Conservation (phyloP, 805 yeast species). For the Cyberlindnera mycetangii region DNA sequence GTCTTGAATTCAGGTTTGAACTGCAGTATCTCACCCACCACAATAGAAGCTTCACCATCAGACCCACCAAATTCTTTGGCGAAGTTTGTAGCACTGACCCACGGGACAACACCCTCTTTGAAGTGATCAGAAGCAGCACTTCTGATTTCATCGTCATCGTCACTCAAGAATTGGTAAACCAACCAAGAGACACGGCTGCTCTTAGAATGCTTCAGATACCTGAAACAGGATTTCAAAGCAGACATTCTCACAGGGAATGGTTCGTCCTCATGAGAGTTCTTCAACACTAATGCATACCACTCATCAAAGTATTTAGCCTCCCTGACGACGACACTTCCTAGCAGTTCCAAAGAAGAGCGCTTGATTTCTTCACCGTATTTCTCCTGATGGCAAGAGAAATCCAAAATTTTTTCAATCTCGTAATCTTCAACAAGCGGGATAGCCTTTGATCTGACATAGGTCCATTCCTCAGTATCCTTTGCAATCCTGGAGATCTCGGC, state of each 20-base stretch:
- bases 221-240: constrained; percentile 41
- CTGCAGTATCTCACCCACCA: constrained; percentile 15
- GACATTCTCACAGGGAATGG: constrained; percentile 46
- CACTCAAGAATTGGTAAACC: constrained; percentile 44
- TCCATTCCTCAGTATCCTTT: constrained; percentile 34
- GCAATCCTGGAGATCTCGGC: constrained; percentile 23
- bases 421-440: constrained; percentile 23
- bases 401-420: constrained; percentile 26
- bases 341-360: constrained; percentile 46
- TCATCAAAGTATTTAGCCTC: constrained; percentile 29
- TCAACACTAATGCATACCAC: constrained; percentile 14
- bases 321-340: constrained; percentile 42
- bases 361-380: constrained; percentile 44
- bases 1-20: constrained; percentile 20
- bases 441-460: constrained; percentile 42
- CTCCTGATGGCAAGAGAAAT: constrained; percentile 31
- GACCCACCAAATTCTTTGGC: constrained; percentile 10
- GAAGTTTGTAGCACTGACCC: constrained; percentile 31
- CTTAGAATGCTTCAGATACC: constrained; percentile 21
- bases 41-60: constrained; percentile 8
- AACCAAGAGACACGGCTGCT: constrained; percentile 25
- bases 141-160: constrained; percentile 68
- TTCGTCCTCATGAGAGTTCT: constrained; percentile 36
- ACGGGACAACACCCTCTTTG: constrained; percentile 35
- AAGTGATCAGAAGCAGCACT: constrained; percentile 42